Conservation (phyloP, 345 rosid species). For the Dimocarpus longan region DNA sequence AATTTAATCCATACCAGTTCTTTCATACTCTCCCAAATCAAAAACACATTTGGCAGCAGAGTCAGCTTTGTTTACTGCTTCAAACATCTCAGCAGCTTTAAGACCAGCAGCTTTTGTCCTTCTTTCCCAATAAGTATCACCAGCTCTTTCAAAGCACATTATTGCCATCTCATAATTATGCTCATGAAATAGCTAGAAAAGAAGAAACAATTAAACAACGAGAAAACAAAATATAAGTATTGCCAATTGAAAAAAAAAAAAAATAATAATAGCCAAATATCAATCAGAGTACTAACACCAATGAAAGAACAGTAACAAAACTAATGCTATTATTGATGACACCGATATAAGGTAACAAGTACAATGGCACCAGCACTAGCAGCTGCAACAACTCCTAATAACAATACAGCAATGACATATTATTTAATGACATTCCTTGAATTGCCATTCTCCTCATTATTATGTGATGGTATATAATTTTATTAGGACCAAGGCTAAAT, state of each 20-base stretch:
- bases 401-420: too few species aligned
- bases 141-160: constrained; percentile 53
- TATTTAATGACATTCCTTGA: not conserved
- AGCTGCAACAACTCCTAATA: too few species aligned
- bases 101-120: constrained; percentile 49
- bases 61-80: constrained; percentile 47
- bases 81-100: constrained; percentile 49
- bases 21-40: constrained; percentile 42
- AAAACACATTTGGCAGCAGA: constrained; percentile 51
- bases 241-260: too few species aligned
- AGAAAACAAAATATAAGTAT: not conserved
- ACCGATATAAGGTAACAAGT: too few species aligned
- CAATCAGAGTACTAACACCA: not conserved
- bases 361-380: not conserved
- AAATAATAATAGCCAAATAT: not conserved
- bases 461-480: not conserved
- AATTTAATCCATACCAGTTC: constrained; percentile 33
- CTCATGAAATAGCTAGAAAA: constrained; percentile 44
- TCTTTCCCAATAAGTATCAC: constrained; percentile 41
- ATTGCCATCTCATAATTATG: constrained; percentile 50
- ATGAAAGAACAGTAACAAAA: not conserved
- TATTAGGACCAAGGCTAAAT: not conserved
- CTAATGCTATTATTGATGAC: not conserved
- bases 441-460: too few species aligned
- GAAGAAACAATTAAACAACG: constrained; percentile 5